Evolutionary conservation across 1,139 yeast genomes (phyloP), one percentile per base, ranked within the genome.

Genomic region (Debaryomyces subglobosus): DNA sequence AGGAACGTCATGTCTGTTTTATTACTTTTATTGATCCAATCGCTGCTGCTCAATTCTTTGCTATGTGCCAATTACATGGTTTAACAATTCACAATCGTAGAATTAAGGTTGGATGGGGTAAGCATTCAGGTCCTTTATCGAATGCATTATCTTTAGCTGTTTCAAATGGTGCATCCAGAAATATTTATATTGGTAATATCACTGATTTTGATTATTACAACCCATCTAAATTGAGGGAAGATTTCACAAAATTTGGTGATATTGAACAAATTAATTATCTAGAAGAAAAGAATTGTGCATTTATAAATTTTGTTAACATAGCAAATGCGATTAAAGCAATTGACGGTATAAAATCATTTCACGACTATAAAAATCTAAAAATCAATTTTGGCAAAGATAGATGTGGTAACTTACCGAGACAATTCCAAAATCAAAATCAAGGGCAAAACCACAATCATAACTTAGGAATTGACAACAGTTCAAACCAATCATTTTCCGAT

Each of bases 31-130:
- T 92, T 54, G 96, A 90, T 57, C 92, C 96, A 30, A 81, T 88
- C 45, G 95, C 96, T 5, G 97, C 98, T 0, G 96, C 96, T 0
- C 96, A 89, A 64, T 91, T 94, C 64, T 90, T 85, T 67, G 96
- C 96, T 15, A 82, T 87, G 84, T 85, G 94, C 55, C 90, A 87
- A 62, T 72, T 86, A 53, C 94, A 89, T 57, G 96, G 95, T 1
- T 71, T 94, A 48, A 79, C 88, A 3, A 85, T 94, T 49, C 96
- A 89, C 64, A 85, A 86, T 59, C 79, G 92, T 59, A 78, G 89
- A 57, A 82, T 92, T 49, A 88, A 89, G 64, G 89, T 94, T 51
- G 97, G 97, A 16, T 94, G 98, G 98, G 99, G 98, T 44, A 89
- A 89, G 64, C 96, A 90, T 65, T 84, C 96, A 1, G 97, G 97